Evolutionary conservation across 306 rosid genomes (phyloP).

Genomic region (Urtica urens): DNA sequence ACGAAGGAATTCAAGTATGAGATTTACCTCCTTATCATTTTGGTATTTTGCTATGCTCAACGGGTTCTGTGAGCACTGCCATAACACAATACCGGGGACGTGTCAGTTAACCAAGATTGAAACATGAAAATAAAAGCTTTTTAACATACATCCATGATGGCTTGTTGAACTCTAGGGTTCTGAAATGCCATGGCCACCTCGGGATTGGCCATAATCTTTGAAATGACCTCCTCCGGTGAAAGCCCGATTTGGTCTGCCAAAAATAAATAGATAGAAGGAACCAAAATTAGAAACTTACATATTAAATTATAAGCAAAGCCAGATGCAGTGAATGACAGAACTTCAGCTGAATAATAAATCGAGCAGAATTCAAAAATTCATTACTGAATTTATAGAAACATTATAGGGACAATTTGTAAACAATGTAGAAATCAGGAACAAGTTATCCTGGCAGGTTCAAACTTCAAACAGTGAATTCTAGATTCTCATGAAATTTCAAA

Average conservation of each 20-base stretch:
- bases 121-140: background rate
- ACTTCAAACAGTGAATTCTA: no score
- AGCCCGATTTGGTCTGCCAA: conserved; percentile 93
- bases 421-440: no score
- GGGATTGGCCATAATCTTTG: conserved; percentile 93
- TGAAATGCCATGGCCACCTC: conserved; percentile 95
- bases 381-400: no score
- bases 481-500: background rate
- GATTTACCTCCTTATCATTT: conserved; percentile 99
- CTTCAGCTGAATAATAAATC: no score
- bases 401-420: no score
- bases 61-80: conserved; percentile 94
- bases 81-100: conserved; percentile 16
- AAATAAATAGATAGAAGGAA: conserved; percentile 13
- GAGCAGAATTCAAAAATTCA: no score
- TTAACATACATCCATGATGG: conserved; percentile 90
- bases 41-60: conserved; percentile 80
- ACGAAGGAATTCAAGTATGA: background rate
- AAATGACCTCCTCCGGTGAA: conserved; percentile 83
- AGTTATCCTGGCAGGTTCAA: no score
- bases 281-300: background rate
- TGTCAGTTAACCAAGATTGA: background rate
- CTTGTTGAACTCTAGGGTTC: conserved; percentile 96
- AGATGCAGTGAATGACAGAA: no score
- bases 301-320: no score